Evolutionary conservation across 2,329 filamentous ascomycete species (phyloP).

Genomic region (Aspergillus persii): DNA sequence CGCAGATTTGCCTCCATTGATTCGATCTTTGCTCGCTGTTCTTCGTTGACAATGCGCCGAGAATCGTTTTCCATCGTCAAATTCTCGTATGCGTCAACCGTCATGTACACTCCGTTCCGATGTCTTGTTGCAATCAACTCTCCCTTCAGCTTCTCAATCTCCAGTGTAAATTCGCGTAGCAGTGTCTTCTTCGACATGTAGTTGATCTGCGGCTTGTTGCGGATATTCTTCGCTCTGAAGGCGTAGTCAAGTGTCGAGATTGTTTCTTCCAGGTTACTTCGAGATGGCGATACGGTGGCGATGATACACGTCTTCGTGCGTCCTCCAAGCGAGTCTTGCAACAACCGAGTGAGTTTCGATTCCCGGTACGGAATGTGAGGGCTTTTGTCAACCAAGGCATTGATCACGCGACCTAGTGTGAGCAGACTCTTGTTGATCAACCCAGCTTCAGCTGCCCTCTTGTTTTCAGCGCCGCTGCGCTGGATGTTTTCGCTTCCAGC

Average conservation of each 20-base stretch:
- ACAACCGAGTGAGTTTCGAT: conserved; percentile 88
- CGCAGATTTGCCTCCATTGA: conserved; percentile 86
- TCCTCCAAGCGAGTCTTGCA: conserved; percentile 95
- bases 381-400: conserved; percentile 86
- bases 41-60: conserved; percentile 82
- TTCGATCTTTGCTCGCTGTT: conserved; percentile 88
- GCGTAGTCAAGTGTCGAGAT: conserved; percentile 98
- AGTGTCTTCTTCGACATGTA: conserved; percentile 92
- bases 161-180: conserved; percentile 80
- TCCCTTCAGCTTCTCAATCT: conserved; percentile 92
- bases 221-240: conserved; percentile 96
- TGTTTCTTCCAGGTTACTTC: conserved; percentile 94
- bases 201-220: conserved; percentile 95
- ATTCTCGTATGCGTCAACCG: conserved; percentile 84
- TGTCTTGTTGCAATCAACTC: conserved; percentile 91
- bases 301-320: conserved; percentile 98
- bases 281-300: conserved; percentile 89
- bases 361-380: conserved; percentile 89
- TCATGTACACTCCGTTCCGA: conserved; percentile 91
- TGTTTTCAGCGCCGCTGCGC: conserved; percentile 95
- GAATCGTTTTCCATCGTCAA: conserved; percentile 92
- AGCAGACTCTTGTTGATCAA: conserved; percentile 97
- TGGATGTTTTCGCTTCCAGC: conserved; percentile 98
- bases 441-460: conserved; percentile 90
- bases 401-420: conserved; percentile 93